These are phyloP conservation scores for Botrytis pseudocinerea DNA, from an alignment of 2,329 filamentous ascomycete genomes.

Conservation along the genomic window DNA sequence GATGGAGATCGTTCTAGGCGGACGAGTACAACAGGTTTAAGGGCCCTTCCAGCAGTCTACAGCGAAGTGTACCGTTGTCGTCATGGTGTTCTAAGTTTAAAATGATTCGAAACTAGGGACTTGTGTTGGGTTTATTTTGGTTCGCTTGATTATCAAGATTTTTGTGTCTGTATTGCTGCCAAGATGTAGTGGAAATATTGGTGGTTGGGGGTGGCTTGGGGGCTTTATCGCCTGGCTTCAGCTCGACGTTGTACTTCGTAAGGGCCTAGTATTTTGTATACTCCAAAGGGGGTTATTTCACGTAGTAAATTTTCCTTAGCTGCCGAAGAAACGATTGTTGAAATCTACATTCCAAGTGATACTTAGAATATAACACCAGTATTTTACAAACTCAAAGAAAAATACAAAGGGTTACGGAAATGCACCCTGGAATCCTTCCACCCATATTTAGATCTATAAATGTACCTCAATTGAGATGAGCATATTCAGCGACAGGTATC, in stretches of 20 bases:
- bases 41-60: not conserved
- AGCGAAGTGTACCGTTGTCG: not conserved
- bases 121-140: not conserved
- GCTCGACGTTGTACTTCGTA: not conserved
- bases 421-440: not conserved
- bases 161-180: not conserved
- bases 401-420: not conserved
- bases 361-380: not conserved
- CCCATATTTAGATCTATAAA: not conserved
- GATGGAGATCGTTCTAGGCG: not conserved
- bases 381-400: not conserved
- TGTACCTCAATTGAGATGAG: not conserved
- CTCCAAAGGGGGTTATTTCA: not conserved
- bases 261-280: not conserved
- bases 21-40: not conserved
- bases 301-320: not conserved
- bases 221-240: constrained; percentile 1
- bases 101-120: not conserved
- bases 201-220: not conserved
- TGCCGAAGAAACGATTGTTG: not conserved
- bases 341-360: not conserved
- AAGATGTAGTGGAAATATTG: not conserved
- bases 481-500: not conserved
- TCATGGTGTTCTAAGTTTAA: not conserved
- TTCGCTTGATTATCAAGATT: not conserved